Percentiles rank a stretch among this genome's conserved stretches.
Conservation (phyloP, 2,329 filamentous ascomycete species). For the Fonsecaea multimorphosa region DNA sequence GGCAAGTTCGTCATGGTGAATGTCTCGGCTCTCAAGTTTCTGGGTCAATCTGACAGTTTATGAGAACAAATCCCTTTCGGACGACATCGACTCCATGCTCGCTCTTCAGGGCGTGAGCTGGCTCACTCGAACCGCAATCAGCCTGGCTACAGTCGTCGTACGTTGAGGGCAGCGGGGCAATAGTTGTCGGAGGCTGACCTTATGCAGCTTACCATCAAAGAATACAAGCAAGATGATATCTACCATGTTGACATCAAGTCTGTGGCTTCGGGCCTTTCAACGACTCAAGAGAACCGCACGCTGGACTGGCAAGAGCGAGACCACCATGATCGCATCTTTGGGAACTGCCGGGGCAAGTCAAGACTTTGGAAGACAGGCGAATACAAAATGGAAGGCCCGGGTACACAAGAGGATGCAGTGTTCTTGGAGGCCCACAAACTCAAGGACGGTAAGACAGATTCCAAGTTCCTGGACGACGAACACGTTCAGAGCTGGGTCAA, state of each 20-base stretch:
- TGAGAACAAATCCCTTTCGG: slow-evolving; percentile 77
- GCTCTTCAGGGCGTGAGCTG: slow-evolving; percentile 70
- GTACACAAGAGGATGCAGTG: slow-evolving; percentile 47
- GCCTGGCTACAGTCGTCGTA: slow-evolving; percentile 65
- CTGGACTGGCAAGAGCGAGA: slow-evolving; percentile 66
- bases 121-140: slow-evolving; percentile 74
- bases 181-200: slow-evolving; percentile 59
- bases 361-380: slow-evolving; percentile 40
- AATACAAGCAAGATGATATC: slow-evolving; percentile 53
- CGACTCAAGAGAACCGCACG: slow-evolving; percentile 64
- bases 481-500: slow-evolving; percentile 60
- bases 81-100: slow-evolving; percentile 71
- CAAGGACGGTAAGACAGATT: slow-evolving; percentile 62
- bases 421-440: slow-evolving; percentile 51
- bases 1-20: slow-evolving; percentile 74
- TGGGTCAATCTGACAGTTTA: slow-evolving; percentile 1
- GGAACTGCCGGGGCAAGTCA: slow-evolving; percentile 67
- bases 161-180: slow-evolving; percentile 41
- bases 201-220: slow-evolving; percentile 45
- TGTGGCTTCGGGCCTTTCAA: slow-evolving; percentile 71
- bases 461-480: slow-evolving; percentile 65
- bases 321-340: slow-evolving; percentile 82
- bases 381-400: slow-evolving; percentile 52
- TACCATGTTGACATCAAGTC: slow-evolving; percentile 76
- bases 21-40: neutral